phyloP scores from a whole-genome alignment of 768 basidiomycete species.

The Jaapia argillacea region DNA sequence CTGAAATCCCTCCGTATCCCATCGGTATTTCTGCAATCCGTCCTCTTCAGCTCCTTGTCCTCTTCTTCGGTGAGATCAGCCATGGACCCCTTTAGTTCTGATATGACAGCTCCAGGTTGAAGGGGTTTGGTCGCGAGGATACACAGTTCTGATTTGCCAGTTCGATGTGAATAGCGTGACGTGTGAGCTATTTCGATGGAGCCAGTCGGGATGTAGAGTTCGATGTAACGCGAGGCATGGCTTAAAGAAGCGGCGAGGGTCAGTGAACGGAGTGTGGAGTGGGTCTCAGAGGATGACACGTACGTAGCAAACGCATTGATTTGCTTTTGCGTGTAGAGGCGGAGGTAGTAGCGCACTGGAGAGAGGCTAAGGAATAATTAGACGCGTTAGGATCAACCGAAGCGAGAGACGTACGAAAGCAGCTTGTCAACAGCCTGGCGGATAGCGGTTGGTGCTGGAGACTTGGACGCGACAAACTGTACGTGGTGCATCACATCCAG shows the following conservation, averaged over 20 bases:
- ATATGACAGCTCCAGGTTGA: conserved; percentile 59
- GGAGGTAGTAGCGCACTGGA: conserved; percentile 70
- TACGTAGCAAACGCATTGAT: conserved; percentile 90
- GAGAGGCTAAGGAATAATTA: conserved; percentile 52
- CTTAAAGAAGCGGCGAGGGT: conserved; percentile 29
- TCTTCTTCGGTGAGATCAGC: conserved; percentile 81
- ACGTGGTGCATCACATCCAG: conserved; percentile 7
- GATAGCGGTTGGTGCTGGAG: conserved; percentile 44
- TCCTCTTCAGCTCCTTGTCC: conserved; percentile 78
- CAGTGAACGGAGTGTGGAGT: conserved; percentile 13
- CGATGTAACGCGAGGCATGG: conserved; percentile 83
- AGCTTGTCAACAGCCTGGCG: conserved; percentile 72
- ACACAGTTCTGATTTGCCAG: conserved; percentile 84
- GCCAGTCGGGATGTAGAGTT: conserved; percentile 75
- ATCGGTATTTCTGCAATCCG: conserved; percentile 56
- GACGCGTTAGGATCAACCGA: conserved; percentile 11
- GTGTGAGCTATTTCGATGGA: conserved; percentile 86
- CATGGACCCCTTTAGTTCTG: conserved; percentile 87
- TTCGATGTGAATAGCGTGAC: conserved; percentile 76
- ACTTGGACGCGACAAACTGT: conserved; percentile 53
- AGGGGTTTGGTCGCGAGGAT: conserved; percentile 74
- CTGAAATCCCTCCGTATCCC: conserved; percentile 78
- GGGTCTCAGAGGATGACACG: conserved; percentile 27
- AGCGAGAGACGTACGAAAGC: conserved; percentile 45
- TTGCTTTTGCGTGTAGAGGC: conserved; percentile 69